These are phyloP conservation scores for Taphrina confusa DNA, from an alignment of 1,139 yeast species.

Conservation along the genomic window DNA sequence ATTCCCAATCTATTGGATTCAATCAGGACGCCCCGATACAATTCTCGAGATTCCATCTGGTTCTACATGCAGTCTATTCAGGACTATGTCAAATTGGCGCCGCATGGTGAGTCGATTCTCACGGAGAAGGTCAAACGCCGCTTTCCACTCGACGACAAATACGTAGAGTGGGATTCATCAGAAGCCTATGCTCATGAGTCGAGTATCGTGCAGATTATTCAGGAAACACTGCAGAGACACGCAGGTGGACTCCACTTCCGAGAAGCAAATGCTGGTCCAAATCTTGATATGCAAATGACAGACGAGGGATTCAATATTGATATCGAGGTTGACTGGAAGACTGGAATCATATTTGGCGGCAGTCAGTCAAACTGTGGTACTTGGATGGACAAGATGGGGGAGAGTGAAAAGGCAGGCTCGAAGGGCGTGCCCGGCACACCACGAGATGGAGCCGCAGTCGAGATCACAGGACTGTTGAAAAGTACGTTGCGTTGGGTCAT, in stretches of 20 bases:
- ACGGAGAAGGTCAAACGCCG: conserved; percentile 74
- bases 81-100: conserved; percentile 70
- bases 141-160: conserved; percentile 86
- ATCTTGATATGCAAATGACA: conserved; percentile 85
- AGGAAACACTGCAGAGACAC: conserved; percentile 79
- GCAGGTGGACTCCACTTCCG: conserved; percentile 84
- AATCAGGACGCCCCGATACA: conserved; percentile 89
- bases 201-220: conserved; percentile 71
- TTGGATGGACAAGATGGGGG: conserved; percentile 99
- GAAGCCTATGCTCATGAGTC: conserved; percentile 73
- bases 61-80: conserved; percentile 85
- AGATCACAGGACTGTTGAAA: conserved; percentile 83
- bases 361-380: conserved; percentile 93
- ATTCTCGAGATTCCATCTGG: conserved; percentile 98
- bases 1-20: conserved; percentile 92
- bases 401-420: conserved; percentile 75
- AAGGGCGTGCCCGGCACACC: conserved; percentile 96
- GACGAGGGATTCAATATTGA: conserved; percentile 89
- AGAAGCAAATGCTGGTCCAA: conserved; percentile 93
- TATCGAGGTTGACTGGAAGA: conserved; percentile 79
- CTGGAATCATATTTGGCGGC: conserved; percentile 88
- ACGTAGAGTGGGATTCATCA: conserved; percentile 66
- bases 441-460: conserved; percentile 95
- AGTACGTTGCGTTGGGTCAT: conserved; percentile 79
- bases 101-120: conserved; percentile 67